Percentiles rank a stretch among this genome's conserved stretches.
Conservation (phyloP, 2,329 filamentous ascomycete species). For the Alternaria sp. region DNA sequence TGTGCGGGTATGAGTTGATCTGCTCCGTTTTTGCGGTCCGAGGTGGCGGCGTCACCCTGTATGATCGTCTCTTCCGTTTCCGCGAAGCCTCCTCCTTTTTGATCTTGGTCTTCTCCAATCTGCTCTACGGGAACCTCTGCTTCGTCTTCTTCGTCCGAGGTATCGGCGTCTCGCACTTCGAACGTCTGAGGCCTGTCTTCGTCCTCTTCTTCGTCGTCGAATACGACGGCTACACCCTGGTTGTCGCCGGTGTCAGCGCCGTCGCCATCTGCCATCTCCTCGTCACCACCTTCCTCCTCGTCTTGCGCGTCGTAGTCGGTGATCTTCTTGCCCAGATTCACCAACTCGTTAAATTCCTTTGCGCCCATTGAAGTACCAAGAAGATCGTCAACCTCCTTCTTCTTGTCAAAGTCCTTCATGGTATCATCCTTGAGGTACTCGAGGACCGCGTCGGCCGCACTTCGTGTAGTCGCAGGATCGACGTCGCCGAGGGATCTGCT, state of each 20-base stretch:
- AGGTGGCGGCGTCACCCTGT: conserved; percentile 67
- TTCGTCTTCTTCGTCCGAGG: conserved; percentile 79
- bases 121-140: conserved; percentile 68
- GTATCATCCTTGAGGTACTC: conserved; percentile 95
- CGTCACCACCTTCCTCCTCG: conserved; percentile 82
- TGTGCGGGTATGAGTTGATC: conserved; percentile 75
- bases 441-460: conserved; percentile 88
- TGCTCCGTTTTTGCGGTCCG: conserved; percentile 53
- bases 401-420: conserved; percentile 97
- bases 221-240: conserved; percentile 96
- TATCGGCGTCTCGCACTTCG: conserved; percentile 85
- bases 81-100: conserved; percentile 61
- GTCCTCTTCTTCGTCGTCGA: conserved; percentile 84
- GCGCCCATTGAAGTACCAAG: conserved; percentile 81
- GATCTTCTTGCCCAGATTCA: conserved; percentile 97
- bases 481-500: conserved; percentile 91
- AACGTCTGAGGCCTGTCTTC: conserved; percentile 80
- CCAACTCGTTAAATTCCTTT: conserved; percentile 95
- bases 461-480: conserved; percentile 87
- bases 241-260: conserved; percentile 81
- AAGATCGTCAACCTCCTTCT: conserved; percentile 95
- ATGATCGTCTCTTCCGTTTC: conserved; percentile 82
- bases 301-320: conserved; percentile 98
- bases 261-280: conserved; percentile 67
- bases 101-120: conserved; percentile 60